These are phyloP conservation scores for Hyphodiscus sp. DNA, from an alignment of 2,329 filamentous ascomycete species.

Conservation along the genomic window DNA sequence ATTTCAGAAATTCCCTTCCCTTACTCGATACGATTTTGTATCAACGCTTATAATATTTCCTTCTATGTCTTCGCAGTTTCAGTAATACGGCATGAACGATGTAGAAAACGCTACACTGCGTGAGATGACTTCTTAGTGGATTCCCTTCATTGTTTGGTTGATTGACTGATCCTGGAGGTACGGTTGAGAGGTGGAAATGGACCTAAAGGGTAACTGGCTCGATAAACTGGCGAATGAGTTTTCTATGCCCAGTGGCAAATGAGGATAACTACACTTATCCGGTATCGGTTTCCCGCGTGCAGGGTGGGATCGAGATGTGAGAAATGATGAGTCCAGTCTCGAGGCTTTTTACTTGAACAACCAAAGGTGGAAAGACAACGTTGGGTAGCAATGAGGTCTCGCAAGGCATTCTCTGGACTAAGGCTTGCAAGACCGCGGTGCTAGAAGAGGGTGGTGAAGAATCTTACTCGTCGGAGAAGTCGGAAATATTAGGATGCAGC, in stretches of 20 bases:
- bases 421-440: neutral
- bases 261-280: neutral
- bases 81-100: neutral
- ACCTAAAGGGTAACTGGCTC: neutral
- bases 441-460: neutral
- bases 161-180: no score
- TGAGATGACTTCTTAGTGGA: neutral
- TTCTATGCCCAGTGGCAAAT: neutral
- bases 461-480: neutral
- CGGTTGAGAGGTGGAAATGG: neutral
- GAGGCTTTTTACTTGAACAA: neutral
- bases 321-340: neutral
- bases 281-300: neutral
- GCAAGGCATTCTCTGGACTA: neutral
- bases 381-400: slow-evolving; percentile 12
- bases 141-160: neutral
- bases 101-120: neutral
- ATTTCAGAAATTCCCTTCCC: no score
- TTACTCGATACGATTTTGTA: neutral
- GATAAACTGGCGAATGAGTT: neutral
- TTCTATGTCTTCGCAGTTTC: neutral
- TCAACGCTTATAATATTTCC: neutral
- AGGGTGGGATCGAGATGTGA: neutral
- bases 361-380: neutral
- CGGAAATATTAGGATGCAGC: neutral